Evolutionary conservation across 345 rosid species (phyloP), one percentile per base, ranked within the genome.

Genomic region (Citrus reticulata): DNA sequence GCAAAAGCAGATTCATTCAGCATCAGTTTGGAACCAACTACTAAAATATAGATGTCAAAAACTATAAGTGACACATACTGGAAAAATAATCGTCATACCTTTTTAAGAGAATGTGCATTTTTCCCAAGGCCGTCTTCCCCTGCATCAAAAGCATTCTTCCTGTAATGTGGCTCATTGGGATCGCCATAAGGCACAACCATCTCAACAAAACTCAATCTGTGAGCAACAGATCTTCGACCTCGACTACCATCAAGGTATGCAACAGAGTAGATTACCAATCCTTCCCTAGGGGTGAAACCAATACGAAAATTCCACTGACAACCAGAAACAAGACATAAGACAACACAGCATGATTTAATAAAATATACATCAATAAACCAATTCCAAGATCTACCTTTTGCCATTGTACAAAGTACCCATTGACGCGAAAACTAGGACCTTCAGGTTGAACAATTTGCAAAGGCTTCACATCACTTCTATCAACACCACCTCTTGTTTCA

Each of bases 121-220:
- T 94, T 94, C 42, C 97, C 97, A 55, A 94, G 95, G 70, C 98
- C 98, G 80, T 94, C 98, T 85, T 94, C 97, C 79, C 97, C 98
- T 1, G 98, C 98, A 89, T 94, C 97, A 70, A 94, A 94, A n/a
- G 98, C 98, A 85, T 93, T 94, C 74, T 94, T 94, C 76, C 95
- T 82, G 85, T 93, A 94, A 81, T 94, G 98, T 57, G 98, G 98
- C 62, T 91, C 98, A 81, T 93, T 92, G 32, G 98, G 98, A 87
- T 94, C 98, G 10, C 98, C 98, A 85, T 94, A 94, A 58, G 98
- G 97, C 79, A 94, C 98, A 77, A 94, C 97, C 96, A 94, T 93
- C 89, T 94, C 98, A 72, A 91, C 98, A 83, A 94, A 92, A 78
- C 98, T 94, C 82, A 93, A 83, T 85, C 98, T 91, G 74, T 91